Evolutionary conservation across 176 grass and related monocot genomes (phyloP).

Genomic region (Avena insularis): DNA sequence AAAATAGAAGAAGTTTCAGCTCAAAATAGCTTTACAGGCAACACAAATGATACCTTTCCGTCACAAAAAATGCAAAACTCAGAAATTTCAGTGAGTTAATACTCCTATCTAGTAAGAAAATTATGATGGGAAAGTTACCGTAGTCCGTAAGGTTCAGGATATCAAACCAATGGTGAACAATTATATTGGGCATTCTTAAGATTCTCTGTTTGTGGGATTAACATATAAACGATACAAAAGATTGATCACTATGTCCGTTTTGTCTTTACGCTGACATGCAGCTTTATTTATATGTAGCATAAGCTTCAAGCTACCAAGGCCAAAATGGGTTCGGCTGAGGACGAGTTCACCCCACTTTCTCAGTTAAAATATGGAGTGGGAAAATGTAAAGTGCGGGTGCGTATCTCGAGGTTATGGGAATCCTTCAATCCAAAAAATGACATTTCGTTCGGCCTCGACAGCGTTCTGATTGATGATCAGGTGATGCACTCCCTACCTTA

Average conservation of each 20-base stretch:
- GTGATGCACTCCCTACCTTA: neutral
- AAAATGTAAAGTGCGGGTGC: slow-evolving; percentile 9
- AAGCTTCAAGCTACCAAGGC: neutral
- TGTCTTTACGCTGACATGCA: neutral
- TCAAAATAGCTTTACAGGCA: neutral
- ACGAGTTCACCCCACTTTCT: slow-evolving; percentile 25
- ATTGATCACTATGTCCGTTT: neutral
- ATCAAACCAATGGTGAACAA: neutral
- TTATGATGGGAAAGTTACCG: neutral
- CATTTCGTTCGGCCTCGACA: slow-evolving; percentile 7
- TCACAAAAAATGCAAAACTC: neutral
- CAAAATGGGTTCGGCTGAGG: slow-evolving; percentile 4
- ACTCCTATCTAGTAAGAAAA: slow-evolving; percentile 2
- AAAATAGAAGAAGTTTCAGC: neutral
- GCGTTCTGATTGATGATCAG: slow-evolving; percentile 11
- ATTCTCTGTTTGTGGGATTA: neutral
- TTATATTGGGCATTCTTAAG: neutral
- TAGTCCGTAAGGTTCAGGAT: neutral
- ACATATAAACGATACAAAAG: neutral
- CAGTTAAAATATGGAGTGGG: neutral
- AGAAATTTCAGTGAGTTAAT: neutral
- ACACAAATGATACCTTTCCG: neutral
- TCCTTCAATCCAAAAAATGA: slow-evolving; percentile 24
- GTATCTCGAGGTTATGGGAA: slow-evolving; percentile 7
- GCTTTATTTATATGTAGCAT: neutral